Evolutionary conservation across 1,139 yeast genomes (phyloP), one percentile per base, ranked within the genome.

Genomic region (Yamadazyma atlantica): DNA sequence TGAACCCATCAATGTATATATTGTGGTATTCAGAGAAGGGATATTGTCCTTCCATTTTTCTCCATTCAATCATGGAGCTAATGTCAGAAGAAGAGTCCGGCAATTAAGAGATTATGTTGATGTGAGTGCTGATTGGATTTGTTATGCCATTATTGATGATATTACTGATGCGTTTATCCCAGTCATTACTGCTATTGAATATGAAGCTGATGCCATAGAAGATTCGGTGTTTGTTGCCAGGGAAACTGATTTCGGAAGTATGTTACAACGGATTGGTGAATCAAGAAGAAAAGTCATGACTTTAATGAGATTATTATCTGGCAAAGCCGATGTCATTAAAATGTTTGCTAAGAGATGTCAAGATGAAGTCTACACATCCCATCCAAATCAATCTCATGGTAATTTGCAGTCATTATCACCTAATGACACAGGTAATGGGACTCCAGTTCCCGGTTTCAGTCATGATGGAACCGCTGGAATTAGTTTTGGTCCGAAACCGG

Each of bases 321-420:
- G 96, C 44, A 92, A 92, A 60, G 97, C 98, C 0, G 98, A 94
- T 60, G 98, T 92, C 41, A 88, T 92, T 53, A 86, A 87, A 55
- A 92, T 90, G 95, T 89, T 92, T 71, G 95, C 97, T 28, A 92
- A 92, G 58, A 75, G 98, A 55, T 90, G 97, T 62, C 94, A 85
- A 51, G 97, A 92, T 51, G 80, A 72, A 44, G 57, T 65, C 42
- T 51, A 61, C 21, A 34, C 33, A 12, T 44, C 43, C 9, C 34
- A 22, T 19, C 45, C 31, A 12, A 33, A 16, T 14, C 45, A 37
- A 24, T 37, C 44, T 2, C 45, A 43, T 11, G 34, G 38, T 7
- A 46, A 44, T 27, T 34, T 44, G 16, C 15, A 36, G 10, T 32
- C 34, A 27, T 37, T 43, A 29, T 39, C 38, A 9, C 39, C 45